Evolutionary conservation across 108 stramenopile genomes (phyloP), one percentile per base, ranked within the genome.

Genomic region (Phaeodactylum tricornutum): DNA sequence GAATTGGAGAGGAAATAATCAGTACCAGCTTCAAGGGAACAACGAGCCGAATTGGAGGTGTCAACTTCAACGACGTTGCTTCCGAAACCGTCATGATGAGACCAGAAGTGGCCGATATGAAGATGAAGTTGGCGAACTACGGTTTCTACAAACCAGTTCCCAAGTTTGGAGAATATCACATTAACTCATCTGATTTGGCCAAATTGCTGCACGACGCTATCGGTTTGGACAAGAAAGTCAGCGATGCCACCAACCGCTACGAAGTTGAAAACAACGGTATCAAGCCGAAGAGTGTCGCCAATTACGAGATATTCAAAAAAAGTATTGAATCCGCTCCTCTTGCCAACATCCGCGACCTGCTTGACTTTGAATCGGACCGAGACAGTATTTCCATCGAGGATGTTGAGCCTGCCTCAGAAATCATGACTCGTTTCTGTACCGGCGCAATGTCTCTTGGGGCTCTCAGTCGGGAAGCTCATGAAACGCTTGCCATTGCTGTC

Each of bases 391-490:
- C 84, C 0, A 84, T 92, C 47, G 79, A 81, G 12, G 85, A 87
- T 31, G 89, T 92, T 15, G 85, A 92, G 43, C 69, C 89, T 45
- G 75, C 78, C 5, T 69, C 81, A 24, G 81, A 82, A 36, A 96
- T 96, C 61, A 84, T 89, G 82, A 68, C 59, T 50, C 81, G 92
- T 16, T 96, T 96, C 64, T 87, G 85, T 55, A 96, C 92, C 33
- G 91, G 91, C 35, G 94, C 92, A 43, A 93, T 96, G 94, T 89
- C 87, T 14, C 87, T 92, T 36, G 94, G 94, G 21, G 89, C 91
- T 27, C 74, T 95, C 29, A 84, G 81, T 36, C 84, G 85, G 14
- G 94, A 95, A 65, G 85, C 91, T 21, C 94, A 96, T 62, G 94
- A 96, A 68, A 86, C 89, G 3, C 79, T 96, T 26, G 94, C 92